Percentiles rank a stretch among this genome's conserved stretches.
Evolutionary conservation across 345 rosid genomes (phyloP).

Genomic region (Eucalyptus caleyi): DNA sequence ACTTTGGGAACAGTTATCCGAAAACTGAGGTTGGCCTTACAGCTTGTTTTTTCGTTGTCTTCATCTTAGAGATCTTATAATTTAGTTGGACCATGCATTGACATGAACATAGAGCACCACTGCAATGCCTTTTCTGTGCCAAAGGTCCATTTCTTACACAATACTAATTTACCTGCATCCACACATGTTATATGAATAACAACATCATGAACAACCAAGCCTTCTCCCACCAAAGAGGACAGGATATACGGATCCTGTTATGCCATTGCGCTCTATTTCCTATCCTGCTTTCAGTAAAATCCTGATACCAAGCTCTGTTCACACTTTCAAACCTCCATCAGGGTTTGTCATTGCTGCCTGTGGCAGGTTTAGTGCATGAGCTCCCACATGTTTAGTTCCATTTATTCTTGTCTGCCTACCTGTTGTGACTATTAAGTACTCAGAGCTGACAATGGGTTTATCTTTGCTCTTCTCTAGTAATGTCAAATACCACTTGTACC

Average conservation of each 20-base stretch:
- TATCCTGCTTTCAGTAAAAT: not conserved
- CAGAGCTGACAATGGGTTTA: not conserved
- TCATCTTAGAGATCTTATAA: not conserved
- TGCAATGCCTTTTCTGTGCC: not conserved
- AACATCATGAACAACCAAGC: not conserved
- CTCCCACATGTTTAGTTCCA: not conserved
- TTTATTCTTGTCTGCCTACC: not conserved
- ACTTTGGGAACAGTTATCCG: constrained; percentile 96
- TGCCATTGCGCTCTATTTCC: not conserved
- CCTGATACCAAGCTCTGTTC: not conserved
- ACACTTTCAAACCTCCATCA: not conserved
- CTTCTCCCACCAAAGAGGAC: not conserved
- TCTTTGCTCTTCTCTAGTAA: not conserved
- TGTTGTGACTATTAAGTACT: not conserved
- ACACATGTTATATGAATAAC: not conserved
- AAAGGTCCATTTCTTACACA: not conserved
- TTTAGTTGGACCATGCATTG: not conserved
- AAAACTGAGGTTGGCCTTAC: constrained; percentile 67
- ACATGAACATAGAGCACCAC: not conserved
- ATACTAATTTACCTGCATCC: not conserved
- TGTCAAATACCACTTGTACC: not conserved
- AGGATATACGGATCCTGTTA: not conserved
- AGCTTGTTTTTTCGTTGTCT: not conserved
- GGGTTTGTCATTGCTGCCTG: not conserved
- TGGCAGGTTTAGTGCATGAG: not conserved